Base-by-base conservation (phyloP, 495 filamentous ascomycete genomes). In the Penicillium pulvis region DNA sequence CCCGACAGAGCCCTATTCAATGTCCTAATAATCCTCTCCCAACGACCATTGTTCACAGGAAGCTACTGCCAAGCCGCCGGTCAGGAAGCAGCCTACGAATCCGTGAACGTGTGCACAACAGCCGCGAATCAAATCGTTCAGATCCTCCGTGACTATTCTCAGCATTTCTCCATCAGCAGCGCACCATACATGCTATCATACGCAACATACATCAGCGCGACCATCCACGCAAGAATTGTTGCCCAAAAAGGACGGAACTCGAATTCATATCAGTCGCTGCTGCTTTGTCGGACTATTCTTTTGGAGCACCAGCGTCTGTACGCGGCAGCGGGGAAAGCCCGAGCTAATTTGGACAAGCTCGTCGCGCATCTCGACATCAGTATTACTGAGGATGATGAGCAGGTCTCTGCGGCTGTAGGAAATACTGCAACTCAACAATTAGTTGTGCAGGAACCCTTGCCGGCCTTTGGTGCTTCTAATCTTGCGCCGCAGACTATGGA, bases 111-210 rank as follows among this genome's bases (percentile, higher is more conserved):
- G 4, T 70, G 69, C 44, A 70, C 69, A 30, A 53, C 62, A 17
- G 69, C 69, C 6, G 69, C 69, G 28, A 72, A 70, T 19, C 62
- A 68, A 35, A 72, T 70, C 5, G 65, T 72, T 16, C 65, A 70
- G 48, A 72, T 70, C 20, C 50, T 72, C 1, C 58, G 61, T 17
- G 69, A 70, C 43, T 72, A 72, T 39, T 61, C 65, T 6, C 55
- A 60, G 26, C 58, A 65, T 19, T 72, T 68, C 39, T 63, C 67
- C 12, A 60, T 72, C 26, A 59, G 53, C 26, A 64, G 58, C 4
- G 69, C 71, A 10, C 71, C 71, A 2, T 73, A 71, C 53, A 63
- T 73, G 61, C 58, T 73, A 0, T 73, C 71, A 1, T 73, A 73
- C 45, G 67, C 71, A 0, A 73, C 71, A 0, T 73, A 73, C 41